Evolutionary conservation across 2,329 filamentous ascomycete genomes (phyloP), one percentile per base, ranked within the genome.

Genomic region (Cytospora piceicola): DNA sequence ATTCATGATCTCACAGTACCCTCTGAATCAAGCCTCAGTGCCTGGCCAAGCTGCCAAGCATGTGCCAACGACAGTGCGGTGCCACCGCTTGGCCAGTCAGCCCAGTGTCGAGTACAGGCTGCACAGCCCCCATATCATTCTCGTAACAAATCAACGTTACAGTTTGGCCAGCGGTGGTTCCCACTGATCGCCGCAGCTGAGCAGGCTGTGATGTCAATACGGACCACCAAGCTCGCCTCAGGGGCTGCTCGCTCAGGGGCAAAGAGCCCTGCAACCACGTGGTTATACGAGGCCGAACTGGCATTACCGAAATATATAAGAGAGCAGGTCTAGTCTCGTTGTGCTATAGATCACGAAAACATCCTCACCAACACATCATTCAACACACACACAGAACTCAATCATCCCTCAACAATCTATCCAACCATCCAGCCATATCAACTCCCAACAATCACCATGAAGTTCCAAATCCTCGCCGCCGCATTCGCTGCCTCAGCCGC

Each of bases 401-500:
- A 3, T 29, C 27, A 36, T 14, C 34, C 34, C 34, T 36, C 12
- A 55, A 20, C 51, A 62, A 51, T 36, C 52, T 36, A 34, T 46
- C 27, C 56, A 52, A 57, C 36, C 39, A 55, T 39, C 52, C 46
- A 63, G 36, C 20, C 34, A 32, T 20, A 46, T 29, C 22, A 29
- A 57, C 12, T 27, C 17, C n/a, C 64, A 69, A 72, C 58, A 54
- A 73, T 75, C 59, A 68, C 57, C 32, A 68, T 68, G 75, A 68
- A 73, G 58, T 69, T 71, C 71, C 91, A 87, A 42, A 75, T 90
- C 71, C 79, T 90, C 70, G 75, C 88, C 73, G 89, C 88, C 57
- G 65, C 72, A 67, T 70, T 79, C 57, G 70, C 76, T 61, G 75
- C 74, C 34, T 73, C 73, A 60, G 76, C 75, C 32, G 71, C 75